phyloP scores from a whole-genome alignment of 2,329 filamentous ascomycete species.

The Diaporthe velutina region DNA sequence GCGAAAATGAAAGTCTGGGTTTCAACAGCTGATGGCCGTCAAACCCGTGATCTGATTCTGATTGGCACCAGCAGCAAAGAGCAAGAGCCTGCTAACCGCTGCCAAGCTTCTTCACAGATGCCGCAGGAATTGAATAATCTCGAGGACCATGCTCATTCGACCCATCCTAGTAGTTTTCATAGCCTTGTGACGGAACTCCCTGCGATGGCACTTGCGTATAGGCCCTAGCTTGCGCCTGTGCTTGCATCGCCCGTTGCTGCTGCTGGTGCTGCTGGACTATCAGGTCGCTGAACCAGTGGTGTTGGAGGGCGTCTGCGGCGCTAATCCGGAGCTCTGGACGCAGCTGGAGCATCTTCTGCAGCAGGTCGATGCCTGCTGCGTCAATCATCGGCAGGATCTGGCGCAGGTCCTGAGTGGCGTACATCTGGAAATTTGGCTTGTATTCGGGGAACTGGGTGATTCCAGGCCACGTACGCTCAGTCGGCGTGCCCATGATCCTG shows the following conservation, averaged over 20 bases:
- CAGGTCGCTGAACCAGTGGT: conserved; percentile 91
- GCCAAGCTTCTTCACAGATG: background rate
- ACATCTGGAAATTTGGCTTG: conserved; percentile 94
- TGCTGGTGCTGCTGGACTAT: conserved; percentile 68
- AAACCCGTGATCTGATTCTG: background rate
- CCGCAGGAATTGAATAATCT: background rate
- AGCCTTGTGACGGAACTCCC: conserved; percentile 53
- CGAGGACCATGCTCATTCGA: conserved; percentile 17
- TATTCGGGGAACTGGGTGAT: conserved; percentile 98
- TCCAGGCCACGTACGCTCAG: conserved; percentile 94
- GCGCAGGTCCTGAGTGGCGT: conserved; percentile 90
- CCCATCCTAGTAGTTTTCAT: conserved; percentile 44
- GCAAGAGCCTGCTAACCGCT: background rate
- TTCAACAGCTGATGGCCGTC: background rate
- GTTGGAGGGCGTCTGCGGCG: conserved; percentile 86
- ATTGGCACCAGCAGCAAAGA: background rate
- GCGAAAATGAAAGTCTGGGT: conserved; percentile 27
- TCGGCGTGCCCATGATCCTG: conserved; percentile 97
- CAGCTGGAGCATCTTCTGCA: conserved; percentile 92
- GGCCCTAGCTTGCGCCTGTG: conserved; percentile 50
- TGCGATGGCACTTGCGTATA: conserved; percentile 46
- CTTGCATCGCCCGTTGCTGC: conserved; percentile 50
- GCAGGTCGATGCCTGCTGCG: conserved; percentile 84
- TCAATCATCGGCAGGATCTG: conserved; percentile 93
- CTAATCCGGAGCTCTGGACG: conserved; percentile 92